phyloP scores from a whole-genome alignment of 169 alveolate species.

The Cryptosporidium sp. region DNA sequence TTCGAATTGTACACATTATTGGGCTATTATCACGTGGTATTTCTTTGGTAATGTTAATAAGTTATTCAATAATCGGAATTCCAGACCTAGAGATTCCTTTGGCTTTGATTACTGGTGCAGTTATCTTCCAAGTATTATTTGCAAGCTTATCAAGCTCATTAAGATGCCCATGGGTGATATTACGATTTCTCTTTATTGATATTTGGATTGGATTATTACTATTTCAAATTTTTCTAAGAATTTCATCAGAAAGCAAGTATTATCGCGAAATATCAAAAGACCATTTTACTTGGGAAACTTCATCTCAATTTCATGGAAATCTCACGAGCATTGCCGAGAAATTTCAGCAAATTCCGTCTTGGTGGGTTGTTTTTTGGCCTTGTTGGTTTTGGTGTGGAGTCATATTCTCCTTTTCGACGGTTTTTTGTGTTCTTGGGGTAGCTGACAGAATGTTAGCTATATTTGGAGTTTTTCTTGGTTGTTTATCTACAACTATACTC shows the following conservation, averaged over 20 bases:
- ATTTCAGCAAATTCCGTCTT: conserved; percentile 58
- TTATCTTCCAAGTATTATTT: conserved; percentile 49
- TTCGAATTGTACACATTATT: conserved; percentile 36
- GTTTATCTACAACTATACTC: conserved; percentile 26
- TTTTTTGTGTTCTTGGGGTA: conserved; percentile 53
- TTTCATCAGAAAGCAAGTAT: conserved; percentile 31
- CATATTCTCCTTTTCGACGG: conserved; percentile 57
- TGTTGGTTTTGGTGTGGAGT: conserved; percentile 75
- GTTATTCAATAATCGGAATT: conserved; percentile 17
- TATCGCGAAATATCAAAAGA: conserved; percentile 17
- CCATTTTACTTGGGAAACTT: conserved; percentile 13
- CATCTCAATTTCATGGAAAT: conserved; percentile 42
- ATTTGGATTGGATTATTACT: conserved; percentile 61
- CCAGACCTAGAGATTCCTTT: conserved; percentile 57
- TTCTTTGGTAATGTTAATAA: conserved; percentile 3
- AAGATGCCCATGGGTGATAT: conserved; percentile 69
- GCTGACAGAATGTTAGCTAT: conserved; percentile 35
- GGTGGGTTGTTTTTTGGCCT: conserved; percentile 77
- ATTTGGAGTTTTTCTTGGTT: conserved; percentile 47
- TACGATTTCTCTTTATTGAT: conserved; percentile 43
- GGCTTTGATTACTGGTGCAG: conserved; percentile 37
- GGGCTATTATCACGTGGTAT: conserved; percentile 50
- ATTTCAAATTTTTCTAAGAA: conserved; percentile 61
- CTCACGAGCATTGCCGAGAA: conserved; percentile 26
- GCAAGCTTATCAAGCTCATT: conserved; percentile 55